These are phyloP conservation scores for Imleria badia DNA, from an alignment of 768 basidiomycete genomes.

Conservation along the genomic window DNA sequence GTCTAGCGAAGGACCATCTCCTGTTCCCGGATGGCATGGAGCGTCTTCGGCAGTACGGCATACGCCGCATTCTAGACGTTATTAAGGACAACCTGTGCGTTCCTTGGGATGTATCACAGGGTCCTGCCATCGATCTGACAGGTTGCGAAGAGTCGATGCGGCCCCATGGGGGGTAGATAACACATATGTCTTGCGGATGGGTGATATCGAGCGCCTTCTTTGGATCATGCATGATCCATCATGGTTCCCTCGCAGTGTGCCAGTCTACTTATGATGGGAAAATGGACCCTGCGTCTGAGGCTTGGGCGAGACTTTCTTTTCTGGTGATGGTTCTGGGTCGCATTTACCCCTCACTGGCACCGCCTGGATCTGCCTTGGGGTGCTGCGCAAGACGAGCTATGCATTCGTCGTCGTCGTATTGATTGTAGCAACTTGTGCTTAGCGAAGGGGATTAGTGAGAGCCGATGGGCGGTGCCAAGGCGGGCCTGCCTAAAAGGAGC, in stretches of 20 bases:
- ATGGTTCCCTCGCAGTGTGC: no score
- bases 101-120: not conserved
- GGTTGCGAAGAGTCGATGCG: not conserved
- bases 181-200: not conserved
- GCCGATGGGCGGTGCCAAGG: conserved; percentile 1
- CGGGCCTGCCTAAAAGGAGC: conserved; percentile 1
- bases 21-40: not conserved
- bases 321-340: conserved; percentile 3
- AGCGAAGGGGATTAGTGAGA: no score
- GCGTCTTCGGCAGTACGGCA: conserved; percentile 7
- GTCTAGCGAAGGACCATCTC: not conserved
- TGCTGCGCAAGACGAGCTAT: no score
- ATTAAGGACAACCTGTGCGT: not conserved
- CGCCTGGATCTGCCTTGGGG: not conserved
- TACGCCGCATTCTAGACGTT: not conserved
- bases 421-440: not conserved
- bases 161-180: conserved; percentile 1
- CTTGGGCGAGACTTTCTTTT: conserved; percentile 6
- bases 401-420: not conserved
- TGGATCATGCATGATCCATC: not conserved
- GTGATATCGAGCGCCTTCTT: conserved; percentile 5
- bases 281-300: conserved; percentile 5
- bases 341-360: not conserved
- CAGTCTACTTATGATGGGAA: conserved; percentile 16
- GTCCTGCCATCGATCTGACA: not conserved